These are phyloP conservation scores for Russula sp. DNA, from an alignment of 768 basidiomycete species.

Conservation along the genomic window DNA sequence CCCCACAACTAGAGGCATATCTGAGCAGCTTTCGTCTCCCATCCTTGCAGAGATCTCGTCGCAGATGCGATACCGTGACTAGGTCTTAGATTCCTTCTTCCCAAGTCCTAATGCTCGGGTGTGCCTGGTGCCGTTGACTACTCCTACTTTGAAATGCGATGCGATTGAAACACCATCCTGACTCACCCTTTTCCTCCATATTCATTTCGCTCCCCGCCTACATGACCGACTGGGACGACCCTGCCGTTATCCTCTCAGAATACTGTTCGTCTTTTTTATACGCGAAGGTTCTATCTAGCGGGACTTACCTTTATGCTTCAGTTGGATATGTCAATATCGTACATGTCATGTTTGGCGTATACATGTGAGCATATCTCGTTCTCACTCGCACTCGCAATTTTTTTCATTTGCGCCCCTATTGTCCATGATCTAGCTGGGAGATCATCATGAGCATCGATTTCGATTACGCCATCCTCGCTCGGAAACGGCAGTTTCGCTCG, in stretches of 20 bases:
- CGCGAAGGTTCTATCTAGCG: background rate
- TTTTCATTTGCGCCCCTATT: background rate
- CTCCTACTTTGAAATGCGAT: background rate
- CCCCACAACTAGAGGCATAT: no score
- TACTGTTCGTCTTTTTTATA: background rate
- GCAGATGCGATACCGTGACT: background rate
- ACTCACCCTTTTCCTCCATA: background rate
- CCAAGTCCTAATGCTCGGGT: no score
- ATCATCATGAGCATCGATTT: constrained; percentile 15
- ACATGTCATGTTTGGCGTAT: constrained; percentile 20
- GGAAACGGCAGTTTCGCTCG: constrained; percentile 5
- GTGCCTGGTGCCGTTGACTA: background rate
- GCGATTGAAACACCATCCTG: background rate
- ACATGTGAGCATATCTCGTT: constrained; percentile 11
- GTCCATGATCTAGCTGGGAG: constrained; percentile 20
- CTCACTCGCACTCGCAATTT: background rate
- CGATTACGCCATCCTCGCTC: constrained; percentile 4
- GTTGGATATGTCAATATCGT: background rate
- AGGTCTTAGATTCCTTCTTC: no score
- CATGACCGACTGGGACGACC: background rate
- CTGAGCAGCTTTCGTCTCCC: no score
- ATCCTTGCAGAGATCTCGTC: background rate
- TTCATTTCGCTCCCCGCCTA: background rate
- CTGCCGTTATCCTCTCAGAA: background rate
- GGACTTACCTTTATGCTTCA: background rate